Percentiles rank a stretch among this genome's conserved stretches.
These are phyloP conservation scores for Penicillium sp. DNA, from an alignment of 2,329 filamentous ascomycete species.

Conservation along the genomic window DNA sequence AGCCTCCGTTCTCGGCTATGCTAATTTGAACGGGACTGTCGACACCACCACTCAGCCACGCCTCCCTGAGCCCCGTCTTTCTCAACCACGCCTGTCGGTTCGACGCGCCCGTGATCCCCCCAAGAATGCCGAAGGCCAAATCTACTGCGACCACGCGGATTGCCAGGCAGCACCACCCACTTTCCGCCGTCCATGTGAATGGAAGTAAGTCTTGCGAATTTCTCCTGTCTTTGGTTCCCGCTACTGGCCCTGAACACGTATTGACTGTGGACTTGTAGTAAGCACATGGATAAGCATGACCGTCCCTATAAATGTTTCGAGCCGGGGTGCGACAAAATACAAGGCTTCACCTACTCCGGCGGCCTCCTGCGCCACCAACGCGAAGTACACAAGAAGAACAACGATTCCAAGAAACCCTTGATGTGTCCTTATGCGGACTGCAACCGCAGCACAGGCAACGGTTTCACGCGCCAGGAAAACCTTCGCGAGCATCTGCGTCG, in stretches of 20 bases:
- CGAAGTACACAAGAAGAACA: conserved; percentile 87
- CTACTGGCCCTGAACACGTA: background rate
- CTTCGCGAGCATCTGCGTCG: conserved; percentile 87
- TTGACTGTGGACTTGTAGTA: conserved; percentile 49
- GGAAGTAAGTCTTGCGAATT: conserved; percentile 62
- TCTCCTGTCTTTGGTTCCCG: conserved; percentile 18
- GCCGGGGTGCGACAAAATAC: conserved; percentile 81
- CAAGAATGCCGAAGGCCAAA: conserved; percentile 66
- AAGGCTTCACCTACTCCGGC: conserved; percentile 91
- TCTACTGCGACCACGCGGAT: conserved; percentile 63
- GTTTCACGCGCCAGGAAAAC: conserved; percentile 91
- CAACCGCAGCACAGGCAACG: conserved; percentile 80
- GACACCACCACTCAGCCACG: no score
- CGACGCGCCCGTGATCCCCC: conserved; percentile 48
- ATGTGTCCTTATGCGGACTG: conserved; percentile 82
- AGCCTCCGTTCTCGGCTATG: conserved; percentile 21
- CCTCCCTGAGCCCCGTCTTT: background rate
- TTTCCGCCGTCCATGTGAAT: conserved; percentile 84
- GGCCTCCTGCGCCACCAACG: conserved; percentile 84
- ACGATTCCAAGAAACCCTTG: conserved; percentile 78
- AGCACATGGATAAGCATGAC: conserved; percentile 98
- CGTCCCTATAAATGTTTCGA: conserved; percentile 81
- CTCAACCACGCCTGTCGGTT: conserved; percentile 38
- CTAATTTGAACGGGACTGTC: conserved; percentile 21
- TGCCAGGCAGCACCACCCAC: conserved; percentile 60